Conservation (phyloP, 257 asterid genomes). For the Solanum paucissectum region DNA sequence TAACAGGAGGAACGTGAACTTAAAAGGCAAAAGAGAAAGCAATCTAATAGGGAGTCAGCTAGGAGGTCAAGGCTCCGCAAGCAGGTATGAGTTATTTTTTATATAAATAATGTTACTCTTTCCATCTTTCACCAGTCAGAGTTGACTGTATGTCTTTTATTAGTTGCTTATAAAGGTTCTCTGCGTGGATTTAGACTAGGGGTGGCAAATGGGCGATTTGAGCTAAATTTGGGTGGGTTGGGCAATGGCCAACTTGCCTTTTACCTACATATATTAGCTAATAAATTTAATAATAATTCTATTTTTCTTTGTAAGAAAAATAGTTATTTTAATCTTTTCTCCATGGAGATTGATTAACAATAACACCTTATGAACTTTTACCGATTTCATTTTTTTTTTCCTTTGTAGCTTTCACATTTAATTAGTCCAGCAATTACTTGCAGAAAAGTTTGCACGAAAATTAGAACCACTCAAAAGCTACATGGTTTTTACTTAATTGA, state of each 20-base stretch:
- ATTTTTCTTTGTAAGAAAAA: background rate
- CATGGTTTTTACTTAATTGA: background rate
- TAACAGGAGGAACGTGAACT: slow-evolving; percentile 86
- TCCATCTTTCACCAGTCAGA: background rate
- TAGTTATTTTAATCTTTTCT: background rate
- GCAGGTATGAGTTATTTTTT: slow-evolving; percentile 40
- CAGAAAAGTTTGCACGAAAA: background rate
- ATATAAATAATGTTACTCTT: background rate
- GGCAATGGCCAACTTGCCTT: background rate
- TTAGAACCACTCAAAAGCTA: background rate
- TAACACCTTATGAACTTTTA: background rate
- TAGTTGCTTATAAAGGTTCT: background rate
- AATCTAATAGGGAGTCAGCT: slow-evolving; percentile 97
- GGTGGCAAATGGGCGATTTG: background rate
- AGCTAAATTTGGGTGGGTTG: background rate
- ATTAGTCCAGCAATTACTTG: background rate
- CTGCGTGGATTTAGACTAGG: background rate
- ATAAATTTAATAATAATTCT: background rate
- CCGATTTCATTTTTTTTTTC: background rate
- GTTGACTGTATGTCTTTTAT: background rate
- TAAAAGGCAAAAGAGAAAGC: slow-evolving; percentile 91
- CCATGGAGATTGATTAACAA: background rate
- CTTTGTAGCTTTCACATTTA: background rate
- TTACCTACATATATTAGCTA: background rate
- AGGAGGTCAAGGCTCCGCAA: slow-evolving; percentile 93